These are phyloP conservation scores for Leishmania amazonensis DNA, from an alignment of 208 protist genomes.

Conservation along the genomic window DNA sequence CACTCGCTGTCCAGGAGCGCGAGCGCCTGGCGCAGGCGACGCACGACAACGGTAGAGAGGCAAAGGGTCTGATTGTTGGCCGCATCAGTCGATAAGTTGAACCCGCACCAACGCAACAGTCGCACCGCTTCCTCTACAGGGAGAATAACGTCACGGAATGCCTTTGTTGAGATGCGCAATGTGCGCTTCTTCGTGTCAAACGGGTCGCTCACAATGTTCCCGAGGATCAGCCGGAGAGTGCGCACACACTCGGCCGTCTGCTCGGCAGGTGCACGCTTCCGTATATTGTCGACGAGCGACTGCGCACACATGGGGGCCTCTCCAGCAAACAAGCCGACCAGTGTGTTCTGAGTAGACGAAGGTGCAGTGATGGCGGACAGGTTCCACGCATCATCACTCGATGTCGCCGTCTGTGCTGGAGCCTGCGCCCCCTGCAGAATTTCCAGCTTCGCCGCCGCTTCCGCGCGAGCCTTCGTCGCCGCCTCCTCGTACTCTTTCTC, in stretches of 20 bases:
- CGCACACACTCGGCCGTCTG: slow-evolving; percentile 35
- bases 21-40: slow-evolving; percentile 41
- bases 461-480: slow-evolving; percentile 32
- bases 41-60: slow-evolving; percentile 67
- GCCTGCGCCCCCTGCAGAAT: slow-evolving; percentile 7
- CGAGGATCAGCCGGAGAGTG: slow-evolving; percentile 63
- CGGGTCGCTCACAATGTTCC: slow-evolving; percentile 61
- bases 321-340: slow-evolving; percentile 40
- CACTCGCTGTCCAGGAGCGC: slow-evolving; percentile 9
- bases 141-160: slow-evolving; percentile 52
- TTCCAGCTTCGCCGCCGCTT: slow-evolving; percentile 31
- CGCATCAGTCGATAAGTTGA: slow-evolving; percentile 53
- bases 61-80: slow-evolving; percentile 42
- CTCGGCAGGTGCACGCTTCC: slow-evolving; percentile 17
- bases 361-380: slow-evolving; percentile 27
- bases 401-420: neutral
- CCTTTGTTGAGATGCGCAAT: slow-evolving; percentile 55
- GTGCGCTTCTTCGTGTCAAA: slow-evolving; percentile 75
- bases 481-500: slow-evolving; percentile 55
- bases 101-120: slow-evolving; percentile 68
- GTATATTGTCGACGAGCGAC: slow-evolving; percentile 35
- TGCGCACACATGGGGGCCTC: slow-evolving; percentile 13
- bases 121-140: slow-evolving; percentile 48
- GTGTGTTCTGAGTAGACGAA: slow-evolving; percentile 9
- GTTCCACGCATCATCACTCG: slow-evolving; percentile 39